These are phyloP conservation scores for Retiboletus flavoniger DNA, from an alignment of 1,284 basidiomycete species.

Conservation along the genomic window DNA sequence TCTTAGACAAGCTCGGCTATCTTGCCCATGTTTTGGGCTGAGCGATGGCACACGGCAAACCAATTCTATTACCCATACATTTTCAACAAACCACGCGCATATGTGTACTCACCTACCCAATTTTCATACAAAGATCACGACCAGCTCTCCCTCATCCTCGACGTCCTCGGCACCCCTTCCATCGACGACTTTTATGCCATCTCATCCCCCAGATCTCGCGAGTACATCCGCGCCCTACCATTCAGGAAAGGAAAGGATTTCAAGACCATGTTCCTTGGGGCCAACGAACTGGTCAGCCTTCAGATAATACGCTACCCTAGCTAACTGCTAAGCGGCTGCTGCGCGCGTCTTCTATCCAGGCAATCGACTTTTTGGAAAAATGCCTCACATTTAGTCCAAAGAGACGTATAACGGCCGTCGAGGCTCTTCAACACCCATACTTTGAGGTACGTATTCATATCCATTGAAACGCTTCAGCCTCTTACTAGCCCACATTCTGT, in stretches of 20 bases:
- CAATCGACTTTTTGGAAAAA: slow-evolving; percentile 87
- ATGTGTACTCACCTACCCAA: not conserved
- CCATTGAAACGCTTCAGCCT: not conserved
- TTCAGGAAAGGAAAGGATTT: slow-evolving; percentile 88
- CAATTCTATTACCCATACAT: not conserved
- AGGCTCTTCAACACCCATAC: slow-evolving; percentile 92
- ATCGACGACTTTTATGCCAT: slow-evolving; percentile 94
- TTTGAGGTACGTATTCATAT: slow-evolving; percentile 56
- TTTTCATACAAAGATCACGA: slow-evolving; percentile 62
- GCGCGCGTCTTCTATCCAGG: slow-evolving; percentile 36
- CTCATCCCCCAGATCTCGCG: slow-evolving; percentile 79
- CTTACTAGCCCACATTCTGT: not conserved
- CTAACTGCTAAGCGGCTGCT: not conserved
- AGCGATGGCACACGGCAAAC: not conserved
- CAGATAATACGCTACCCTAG: not conserved
- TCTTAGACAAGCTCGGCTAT: slow-evolving; percentile 3
- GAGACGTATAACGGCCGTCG: slow-evolving; percentile 85
- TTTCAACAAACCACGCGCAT: not conserved
- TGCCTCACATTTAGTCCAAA: slow-evolving; percentile 92
- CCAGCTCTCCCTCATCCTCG: slow-evolving; percentile 83
- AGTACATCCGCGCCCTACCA: slow-evolving; percentile 91
- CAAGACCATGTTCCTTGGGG: slow-evolving; percentile 71
- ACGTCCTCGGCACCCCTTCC: slow-evolving; percentile 86
- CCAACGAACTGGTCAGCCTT: slow-evolving; percentile 67
- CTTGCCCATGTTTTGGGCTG: not conserved